Evolutionary conservation across 2,329 filamentous ascomycete species (phyloP), one percentile per base, ranked within the genome.

Genomic region (Hymenoscyphus infarciens): DNA sequence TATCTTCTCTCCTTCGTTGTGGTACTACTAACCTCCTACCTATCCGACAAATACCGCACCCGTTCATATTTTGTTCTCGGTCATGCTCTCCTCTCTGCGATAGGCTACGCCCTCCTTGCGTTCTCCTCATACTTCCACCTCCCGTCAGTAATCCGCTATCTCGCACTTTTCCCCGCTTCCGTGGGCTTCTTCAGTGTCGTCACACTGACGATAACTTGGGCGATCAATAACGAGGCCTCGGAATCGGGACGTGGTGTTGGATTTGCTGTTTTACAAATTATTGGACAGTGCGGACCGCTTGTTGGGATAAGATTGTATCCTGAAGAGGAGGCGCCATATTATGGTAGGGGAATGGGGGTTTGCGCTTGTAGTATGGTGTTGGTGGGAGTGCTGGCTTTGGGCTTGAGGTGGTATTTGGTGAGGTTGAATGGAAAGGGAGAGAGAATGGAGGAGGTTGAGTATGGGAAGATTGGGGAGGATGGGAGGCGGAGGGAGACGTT

Each of bases 131-230:
- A 82, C n/a, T 67, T 72, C 2, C 65, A 74, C 19, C 74, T 84
- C 25, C 72, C 78, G 0, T 72, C 78, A 57, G 81, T 75, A 54
- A 65, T 83, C 42, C 82, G 91, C 19, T 97, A 97, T 71, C 70
- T 88, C 5, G 89, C 87, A 61, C 82, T 96, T 7, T 96, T 89
- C 73, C 91, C 91, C 0, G 91, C 92, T 1, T 84, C 87, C 1
- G 79, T 86, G 0, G 92, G 92, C 3, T 95, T 96, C 76, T 94
- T 96, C 79, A 87, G 84, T 64, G 89, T 91, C 22, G 89, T 96
- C 62, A 92, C 91, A 0, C 82, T 96, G 35, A 88, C 93, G 68
- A 90, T 97, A 62, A 89, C 91, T 1, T 97, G 92, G 92, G 91
- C 85, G 39, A 84, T 97, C 72, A 96, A 96, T 73, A 97, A 96